A percentile compares a stretch with the other conserved stretches of the same genome.
Conservation (phyloP, 2,329 filamentous ascomycete genomes). For the Aspergillus quadrilineatus region DNA sequence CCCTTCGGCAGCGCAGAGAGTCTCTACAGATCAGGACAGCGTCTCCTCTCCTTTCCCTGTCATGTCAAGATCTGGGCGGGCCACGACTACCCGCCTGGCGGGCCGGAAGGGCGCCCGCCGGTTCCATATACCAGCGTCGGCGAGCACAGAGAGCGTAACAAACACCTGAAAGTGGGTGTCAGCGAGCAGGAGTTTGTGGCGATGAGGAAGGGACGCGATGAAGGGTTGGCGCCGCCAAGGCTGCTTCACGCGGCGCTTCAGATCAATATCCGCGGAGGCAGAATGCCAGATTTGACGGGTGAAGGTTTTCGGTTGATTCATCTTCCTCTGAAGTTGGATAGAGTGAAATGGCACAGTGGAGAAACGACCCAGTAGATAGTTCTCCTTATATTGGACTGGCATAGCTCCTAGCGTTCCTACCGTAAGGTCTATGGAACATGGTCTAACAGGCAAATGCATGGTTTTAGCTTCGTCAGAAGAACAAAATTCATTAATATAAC, state of each 20-base stretch:
- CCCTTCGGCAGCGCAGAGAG: constrained; percentile 48
- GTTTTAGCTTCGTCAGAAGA: too few species aligned
- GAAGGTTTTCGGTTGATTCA: too few species aligned
- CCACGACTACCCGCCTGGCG: constrained; percentile 50
- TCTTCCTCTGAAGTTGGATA: too few species aligned
- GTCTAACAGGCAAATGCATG: too few species aligned
- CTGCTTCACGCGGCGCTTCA: constrained; percentile 54
- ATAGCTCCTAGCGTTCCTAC: too few species aligned
- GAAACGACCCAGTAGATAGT: too few species aligned
- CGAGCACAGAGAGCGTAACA: constrained; percentile 50
- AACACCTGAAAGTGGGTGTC: constrained; percentile 48
- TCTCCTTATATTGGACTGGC: too few species aligned
- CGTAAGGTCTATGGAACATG: too few species aligned
- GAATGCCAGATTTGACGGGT: neutral
- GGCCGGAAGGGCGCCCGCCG: constrained; percentile 23
- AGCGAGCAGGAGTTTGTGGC: constrained; percentile 47
- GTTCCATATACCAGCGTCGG: constrained; percentile 31
- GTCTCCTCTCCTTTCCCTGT: constrained; percentile 44
- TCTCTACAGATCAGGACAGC: constrained; percentile 47
- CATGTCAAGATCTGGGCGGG: constrained; percentile 52
- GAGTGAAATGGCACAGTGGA: too few species aligned
- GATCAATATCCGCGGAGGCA: constrained; percentile 50
- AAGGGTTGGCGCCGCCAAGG: constrained; percentile 44
- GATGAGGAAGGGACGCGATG: constrained; percentile 47
- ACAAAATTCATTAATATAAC: too few species aligned